Base-by-base conservation (phyloP, 495 filamentous ascomycete species). In the Talaromyces proteolyticus region DNA sequence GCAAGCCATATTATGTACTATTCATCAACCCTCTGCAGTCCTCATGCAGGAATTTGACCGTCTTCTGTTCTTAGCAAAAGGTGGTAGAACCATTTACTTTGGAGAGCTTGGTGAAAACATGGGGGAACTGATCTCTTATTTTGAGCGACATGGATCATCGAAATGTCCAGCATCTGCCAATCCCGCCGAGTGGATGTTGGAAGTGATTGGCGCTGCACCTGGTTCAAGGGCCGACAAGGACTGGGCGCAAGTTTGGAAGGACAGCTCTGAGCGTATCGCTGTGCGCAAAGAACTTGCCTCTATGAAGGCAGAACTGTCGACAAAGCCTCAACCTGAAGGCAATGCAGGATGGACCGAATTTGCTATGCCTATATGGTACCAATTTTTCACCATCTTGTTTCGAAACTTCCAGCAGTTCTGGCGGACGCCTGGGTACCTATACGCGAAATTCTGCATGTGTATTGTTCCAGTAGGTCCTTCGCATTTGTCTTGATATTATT, bases 141-240 rank as follows among this genome's bases (percentile, higher is more conserved):
- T 95, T 54, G 84, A 91, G 60, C 72, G 76, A 46, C 84, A 90
- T 58, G 84, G 89, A 17, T 87, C 85, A 1, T 57, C 67, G 17
- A 68, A 77, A 38, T 95, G 90, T 65, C 86, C 87, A 2, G 53
- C 65, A 2, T 82, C 83, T 20, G 87, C 86, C 8, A 96, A 77
- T 34, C 89, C 89, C 3, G 91, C 91, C 18, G 91, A 96, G 64
- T 94, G 86, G 87, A 95, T 96, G 87, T 69, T 96, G 37, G 89
- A 94, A 55, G 85, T 89, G 26, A 95, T 92, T 44, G 91, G 91
- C 44, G 88, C 89, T 38, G 90, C 89, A 0, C 89, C 90, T 3
- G 89, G 88, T 20, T 84, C 81, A 17, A 61, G 74, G 49, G 82
- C 81, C 17, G 78, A 88, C 26, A 76, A 82, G 51, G 87, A 96